A percentile compares a stretch with the other conserved stretches of the same genome.
Conservation (phyloP, 75 land plant genomes). For the Pinus albicaulis region DNA sequence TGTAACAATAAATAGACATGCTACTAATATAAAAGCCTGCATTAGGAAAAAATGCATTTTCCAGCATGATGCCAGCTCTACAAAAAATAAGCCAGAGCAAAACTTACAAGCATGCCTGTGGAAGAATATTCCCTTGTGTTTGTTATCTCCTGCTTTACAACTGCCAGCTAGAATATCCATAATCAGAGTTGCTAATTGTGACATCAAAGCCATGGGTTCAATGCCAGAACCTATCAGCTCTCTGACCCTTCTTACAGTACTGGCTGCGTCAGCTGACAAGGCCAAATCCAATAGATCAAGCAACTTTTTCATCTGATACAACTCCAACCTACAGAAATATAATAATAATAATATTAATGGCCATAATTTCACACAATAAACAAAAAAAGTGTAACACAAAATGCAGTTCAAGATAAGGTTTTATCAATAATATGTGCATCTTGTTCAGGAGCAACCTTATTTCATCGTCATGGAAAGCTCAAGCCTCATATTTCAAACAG, state of each 20-base stretch:
- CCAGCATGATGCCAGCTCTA: conserved; percentile 4
- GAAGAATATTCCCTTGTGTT: conserved; percentile 24
- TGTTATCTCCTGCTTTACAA: conserved; percentile 9
- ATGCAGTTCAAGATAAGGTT: not conserved
- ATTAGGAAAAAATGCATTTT: not conserved
- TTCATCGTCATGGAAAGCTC: not conserved
- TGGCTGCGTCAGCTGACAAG: conserved; percentile 24
- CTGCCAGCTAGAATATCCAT: conserved; percentile 40
- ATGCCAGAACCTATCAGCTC: conserved; percentile 34
- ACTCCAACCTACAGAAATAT: conserved; percentile 24
- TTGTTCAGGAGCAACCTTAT: not conserved
- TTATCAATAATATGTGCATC: not conserved
- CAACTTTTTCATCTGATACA: conserved; percentile 35
- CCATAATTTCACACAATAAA: not conserved
- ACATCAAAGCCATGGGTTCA: conserved; percentile 33
- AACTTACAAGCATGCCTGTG: conserved; percentile 29
- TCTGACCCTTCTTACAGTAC: conserved; percentile 26
- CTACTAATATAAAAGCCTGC: not conserved
- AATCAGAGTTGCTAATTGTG: conserved; percentile 33
- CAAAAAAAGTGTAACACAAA: not conserved
- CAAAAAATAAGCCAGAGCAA: conserved; percentile 1
- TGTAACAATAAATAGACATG: not conserved
- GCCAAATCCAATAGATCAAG: conserved; percentile 28
- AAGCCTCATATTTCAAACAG: not conserved
- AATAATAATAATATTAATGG: not conserved